Evolutionary conservation across 495 filamentous ascomycete species (phyloP), one percentile per base, ranked within the genome.

Genomic region (Choiromyces venosus): DNA sequence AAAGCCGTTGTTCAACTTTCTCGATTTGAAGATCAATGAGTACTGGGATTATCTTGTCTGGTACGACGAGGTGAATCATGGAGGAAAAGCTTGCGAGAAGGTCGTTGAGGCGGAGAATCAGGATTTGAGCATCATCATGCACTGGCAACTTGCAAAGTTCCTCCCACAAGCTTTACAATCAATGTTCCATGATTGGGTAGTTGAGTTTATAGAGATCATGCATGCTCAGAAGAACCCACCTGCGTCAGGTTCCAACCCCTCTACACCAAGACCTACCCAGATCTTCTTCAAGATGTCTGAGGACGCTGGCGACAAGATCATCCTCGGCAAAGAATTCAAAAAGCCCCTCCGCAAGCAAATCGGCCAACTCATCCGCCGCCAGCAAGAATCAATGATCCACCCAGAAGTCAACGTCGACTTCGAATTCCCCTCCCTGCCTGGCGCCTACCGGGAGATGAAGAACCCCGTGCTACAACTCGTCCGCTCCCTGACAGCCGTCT

Each of bases 21-120:
- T 99, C 67, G 96, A 99, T 77, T 86, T 99, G 14, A 92, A 97
- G 76, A 96, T 99, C 81, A 97, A 94, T 78, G 95, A 99, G 82
- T 99, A 98, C 82, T 99, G 95, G 95, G 95, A 99, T 81, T 98
- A 97, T 82, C 89, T 99, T 0, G 89, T 97, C n/a, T 99, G 95
- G 95, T 97, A 97, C 74, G 95, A 99, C 82, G 93, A 97, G 83
- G 95, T 93, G 84, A 99, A 99, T 83, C 97, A 97, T 81, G 95
- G 95, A 69, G 95, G 95, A 71, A 97, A 95, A 80, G 96, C 92
- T 4, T 95, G 91, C 79, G 87, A 88, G 39, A 88, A 95, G 76
- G 92, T 97, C 16, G 86, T 91, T 37, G 95, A 96, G 44, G 85
- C 86, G 44, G 94, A 97, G 67, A 87, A 91, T 39, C 93, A 97